phyloP scores from a whole-genome alignment of 345 rosid species.

The Aquilaria yunnanensis region DNA sequence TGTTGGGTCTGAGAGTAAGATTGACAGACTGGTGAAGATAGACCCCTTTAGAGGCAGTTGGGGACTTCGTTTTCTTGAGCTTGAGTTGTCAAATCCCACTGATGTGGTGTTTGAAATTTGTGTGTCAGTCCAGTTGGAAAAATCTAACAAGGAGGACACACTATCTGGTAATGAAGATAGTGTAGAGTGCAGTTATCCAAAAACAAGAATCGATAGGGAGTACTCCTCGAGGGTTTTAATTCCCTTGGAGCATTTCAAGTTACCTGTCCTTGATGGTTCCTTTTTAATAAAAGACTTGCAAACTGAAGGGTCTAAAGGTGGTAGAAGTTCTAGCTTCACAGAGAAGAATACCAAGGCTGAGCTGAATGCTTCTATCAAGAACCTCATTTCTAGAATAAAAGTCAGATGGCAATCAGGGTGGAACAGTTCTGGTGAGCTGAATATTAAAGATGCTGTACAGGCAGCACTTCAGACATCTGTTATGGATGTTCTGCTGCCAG shows the following conservation, averaged over 20 bases:
- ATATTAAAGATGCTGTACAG: conserved; percentile 84
- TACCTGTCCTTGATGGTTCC: conserved; percentile 88
- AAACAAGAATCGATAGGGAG: conserved; percentile 88
- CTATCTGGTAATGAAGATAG: conserved; percentile 38
- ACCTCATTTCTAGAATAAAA: conserved; percentile 83
- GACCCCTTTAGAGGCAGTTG: conserved; percentile 98
- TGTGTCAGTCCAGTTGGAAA: conserved; percentile 80
- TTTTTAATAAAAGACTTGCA: conserved; percentile 66
- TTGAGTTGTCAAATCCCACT: conserved; percentile 92
- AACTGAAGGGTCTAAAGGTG: conserved; percentile 32
- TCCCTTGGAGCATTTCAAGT: conserved; percentile 94
- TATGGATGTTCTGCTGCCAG: conserved; percentile 94
- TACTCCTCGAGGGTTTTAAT: conserved; percentile 86
- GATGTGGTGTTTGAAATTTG: conserved; percentile 86
- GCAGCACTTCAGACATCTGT: conserved; percentile 86
- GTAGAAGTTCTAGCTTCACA: conserved; percentile 58
- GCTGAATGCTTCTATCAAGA: conserved; percentile 75
- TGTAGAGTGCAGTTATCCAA: conserved; percentile 71
- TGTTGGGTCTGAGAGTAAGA: conserved; percentile 41
- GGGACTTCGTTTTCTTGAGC: conserved; percentile 94
- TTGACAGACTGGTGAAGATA: conserved; percentile 76
- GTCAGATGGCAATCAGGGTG: conserved; percentile 95
- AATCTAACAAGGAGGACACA: conserved; percentile 38
- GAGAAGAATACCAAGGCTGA: conserved; percentile 90
- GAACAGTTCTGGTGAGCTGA: conserved; percentile 91